These are phyloP conservation scores for Wickerhamomyces sp. DNA, from an alignment of 1,139 yeast genomes.

Conservation along the genomic window DNA sequence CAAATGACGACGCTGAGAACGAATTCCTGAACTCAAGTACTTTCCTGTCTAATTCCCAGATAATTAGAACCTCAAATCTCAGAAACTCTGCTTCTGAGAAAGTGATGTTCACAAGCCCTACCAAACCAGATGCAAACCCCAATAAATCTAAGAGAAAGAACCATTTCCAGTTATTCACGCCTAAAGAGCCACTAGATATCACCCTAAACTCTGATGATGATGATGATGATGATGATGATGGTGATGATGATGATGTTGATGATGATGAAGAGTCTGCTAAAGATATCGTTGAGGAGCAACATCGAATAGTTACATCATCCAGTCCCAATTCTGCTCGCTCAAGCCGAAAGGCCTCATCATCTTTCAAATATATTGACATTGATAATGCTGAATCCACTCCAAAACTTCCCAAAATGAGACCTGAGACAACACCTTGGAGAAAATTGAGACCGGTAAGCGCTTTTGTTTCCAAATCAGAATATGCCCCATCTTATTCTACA, in stretches of 20 bases:
- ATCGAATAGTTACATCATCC: conserved; percentile 6
- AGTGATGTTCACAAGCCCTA: conserved; percentile 15
- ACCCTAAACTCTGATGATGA: conserved; percentile 8
- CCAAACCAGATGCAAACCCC: conserved; percentile 8
- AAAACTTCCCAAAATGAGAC: conserved; percentile 26
- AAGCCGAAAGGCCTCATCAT: conserved; percentile 1
- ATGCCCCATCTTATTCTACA: neutral
- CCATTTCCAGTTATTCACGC: conserved; percentile 12
- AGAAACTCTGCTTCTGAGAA: conserved; percentile 12
- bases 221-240: conserved; percentile 8
- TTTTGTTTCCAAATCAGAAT: conserved; percentile 5
- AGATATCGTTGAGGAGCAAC: neutral
- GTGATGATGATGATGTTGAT: neutral
- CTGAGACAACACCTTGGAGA: conserved; percentile 31
- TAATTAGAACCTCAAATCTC: conserved; percentile 19
- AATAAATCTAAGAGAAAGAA: neutral
- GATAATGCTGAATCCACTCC: conserved; percentile 22
- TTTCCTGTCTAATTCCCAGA: conserved; percentile 22
- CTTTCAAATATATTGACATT: conserved; percentile 22
- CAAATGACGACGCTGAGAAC: conserved; percentile 13
- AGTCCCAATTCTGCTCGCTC: neutral
- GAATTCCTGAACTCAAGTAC: conserved; percentile 24
- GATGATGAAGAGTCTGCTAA: conserved; percentile 6
- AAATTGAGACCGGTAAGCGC: conserved; percentile 21
- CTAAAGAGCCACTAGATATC: neutral